Base-by-base conservation (phyloP, 495 filamentous ascomycete species). In the Talaromyces adpressus region DNA sequence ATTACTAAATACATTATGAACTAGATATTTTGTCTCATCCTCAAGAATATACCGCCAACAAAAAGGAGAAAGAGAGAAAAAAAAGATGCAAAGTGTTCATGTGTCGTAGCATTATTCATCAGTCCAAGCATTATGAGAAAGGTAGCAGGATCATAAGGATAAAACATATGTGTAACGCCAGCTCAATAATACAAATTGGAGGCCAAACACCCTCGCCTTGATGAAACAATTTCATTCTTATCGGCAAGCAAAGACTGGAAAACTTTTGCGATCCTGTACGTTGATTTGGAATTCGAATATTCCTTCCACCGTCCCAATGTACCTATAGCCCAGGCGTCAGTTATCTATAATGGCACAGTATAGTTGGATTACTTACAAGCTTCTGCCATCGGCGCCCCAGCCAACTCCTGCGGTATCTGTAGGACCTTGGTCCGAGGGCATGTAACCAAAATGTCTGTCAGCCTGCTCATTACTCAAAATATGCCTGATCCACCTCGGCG, bases 231-330 rank as follows among this genome's bases (percentile, higher is more conserved):
- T 56, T 56, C 27, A 56, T 16, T 41, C 36, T 84, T 66, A 91
- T 61, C 87, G 79, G 64, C 83, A 80, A 23, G 76, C 75, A 47
- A 89, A 75, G 34, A 80, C 79, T 27, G 89, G 88, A 67, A 86
- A 89, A 5, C 82, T 79, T 72, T 85, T 89, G 63, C 89, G 81
- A 57, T 84, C 82, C n/a, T 79, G 70, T 22, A 86, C 69, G 68
- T 93, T 88, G 62, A 92, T 77, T 23, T 81, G 80, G 64, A 86
- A 89, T 72, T 92, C 87, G 63, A 89, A 87, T 18, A 93, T 88
- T 20, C 90, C 90, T 57, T 88, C 81, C 60, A 89, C 80, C 3
- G 88, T 89, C n/a, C 82, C 90, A 67, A 90, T 79, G 66, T 87
- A 91, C 63, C 90, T 91, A 62, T 60, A 16, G 16, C n/a, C 32